Evolutionary conservation across 2,329 filamentous ascomycete species (phyloP).

Genomic region (Lizonia empirigonia): DNA sequence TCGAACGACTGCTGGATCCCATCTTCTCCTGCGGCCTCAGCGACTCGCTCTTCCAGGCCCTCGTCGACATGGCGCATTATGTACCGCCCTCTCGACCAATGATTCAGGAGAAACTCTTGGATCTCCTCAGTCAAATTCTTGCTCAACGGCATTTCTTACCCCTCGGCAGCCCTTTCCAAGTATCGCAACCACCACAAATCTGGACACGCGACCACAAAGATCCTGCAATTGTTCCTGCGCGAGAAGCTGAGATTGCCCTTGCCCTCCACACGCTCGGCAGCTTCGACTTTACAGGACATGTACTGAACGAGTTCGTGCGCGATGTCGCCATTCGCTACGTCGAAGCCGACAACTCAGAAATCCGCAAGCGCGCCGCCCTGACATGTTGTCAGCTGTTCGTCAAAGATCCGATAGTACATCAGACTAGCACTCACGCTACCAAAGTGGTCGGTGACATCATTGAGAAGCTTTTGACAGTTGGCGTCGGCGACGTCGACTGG

Average conservation of each 20-base stretch:
- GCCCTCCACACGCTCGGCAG: constrained; percentile 95
- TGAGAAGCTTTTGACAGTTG: constrained; percentile 92
- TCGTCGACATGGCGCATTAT: constrained; percentile 99
- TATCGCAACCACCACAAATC: constrained; percentile 78
- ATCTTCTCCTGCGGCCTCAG: constrained; percentile 97
- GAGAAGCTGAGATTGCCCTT: constrained; percentile 86
- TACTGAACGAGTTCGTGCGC: constrained; percentile 96
- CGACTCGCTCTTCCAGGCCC: constrained; percentile 88
- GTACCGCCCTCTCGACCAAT: constrained; percentile 91
- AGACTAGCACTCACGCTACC: constrained; percentile 95
- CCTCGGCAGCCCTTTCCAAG: constrained; percentile 86
- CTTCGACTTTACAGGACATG: constrained; percentile 88
- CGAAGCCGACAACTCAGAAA: constrained; percentile 91
- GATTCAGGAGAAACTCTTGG: constrained; percentile 90
- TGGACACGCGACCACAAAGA: constrained; percentile 89
- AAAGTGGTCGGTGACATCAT: constrained; percentile 98
- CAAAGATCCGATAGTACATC: constrained; percentile 94
- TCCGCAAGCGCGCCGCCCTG: constrained; percentile 89
- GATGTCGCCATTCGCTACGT: constrained; percentile 98
- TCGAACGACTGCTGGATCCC: constrained; percentile 91
- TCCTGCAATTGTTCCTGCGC: constrained; percentile 75
- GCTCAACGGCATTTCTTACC: constrained; percentile 92
- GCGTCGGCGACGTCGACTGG: constrained; percentile 86
- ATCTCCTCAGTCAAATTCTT: constrained; percentile 92
- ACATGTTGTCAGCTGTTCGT: constrained; percentile 99